Evolutionary conservation across 2,329 filamentous ascomycete genomes (phyloP), one percentile per base, ranked within the genome.

Genomic region (Xylariaceae sp.): DNA sequence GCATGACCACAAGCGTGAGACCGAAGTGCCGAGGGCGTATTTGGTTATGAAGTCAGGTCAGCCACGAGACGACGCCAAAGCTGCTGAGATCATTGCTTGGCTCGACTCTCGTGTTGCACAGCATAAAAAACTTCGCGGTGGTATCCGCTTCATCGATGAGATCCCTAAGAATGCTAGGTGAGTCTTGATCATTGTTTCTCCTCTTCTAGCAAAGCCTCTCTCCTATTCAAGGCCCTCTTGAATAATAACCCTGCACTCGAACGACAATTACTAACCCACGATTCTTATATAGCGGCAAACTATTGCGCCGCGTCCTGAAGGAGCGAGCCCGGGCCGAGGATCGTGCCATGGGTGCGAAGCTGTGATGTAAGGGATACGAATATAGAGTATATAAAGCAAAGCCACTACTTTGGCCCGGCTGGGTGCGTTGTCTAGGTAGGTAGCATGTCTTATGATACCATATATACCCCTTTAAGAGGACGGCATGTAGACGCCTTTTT

Each of bases 11-110:
- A 68, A 72, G 6, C 75, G 79, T 44, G 80, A 80, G 19, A 86
- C 81, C 1, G 85, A 89, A 60, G 75, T 88, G 2, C 85, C 85
- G 0, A 69, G 84, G 29, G 82, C 82, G 1, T 86, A 81, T 54
- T 63, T 85, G n/a, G 80, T 84, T 6, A 56, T 72, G 21, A 63
- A 65, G 16, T 49, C 65, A 0, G 74, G 69, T 16, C 54, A 70
- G 6, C 44, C 65, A 32, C 60, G 58, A 25, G 55, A 55, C 33
- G 64, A 66, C 1, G 61, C 49, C 43, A 72, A 70, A 54, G 70
- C 65, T 0, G 55, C 60, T 44, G 68, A 70, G 54, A 64, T 73
- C 22, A 52, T 55, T 1, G 57, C 60, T 2, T 73, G 68, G 66
- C 45, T 71, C 42, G 62, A 62, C 3, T 43, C 39, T 19, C 63